These are phyloP conservation scores for Acanthamoeba triangularis DNA, from an alignment of 208 protist genomes.

Conservation along the genomic window DNA sequence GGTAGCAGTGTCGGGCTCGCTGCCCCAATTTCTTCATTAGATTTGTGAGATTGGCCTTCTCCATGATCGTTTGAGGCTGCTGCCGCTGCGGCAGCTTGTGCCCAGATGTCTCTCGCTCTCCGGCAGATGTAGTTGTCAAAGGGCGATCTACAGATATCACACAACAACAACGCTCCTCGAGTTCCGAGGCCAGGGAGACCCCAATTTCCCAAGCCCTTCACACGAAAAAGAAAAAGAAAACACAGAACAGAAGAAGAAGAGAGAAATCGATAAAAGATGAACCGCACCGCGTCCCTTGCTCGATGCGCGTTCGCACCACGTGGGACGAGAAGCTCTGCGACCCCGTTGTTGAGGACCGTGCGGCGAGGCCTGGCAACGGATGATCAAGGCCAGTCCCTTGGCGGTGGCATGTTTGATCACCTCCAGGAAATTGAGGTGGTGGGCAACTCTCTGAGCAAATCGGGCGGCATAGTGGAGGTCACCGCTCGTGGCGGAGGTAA, in stretches of 20 bases:
- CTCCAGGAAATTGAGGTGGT: conserved; percentile 32
- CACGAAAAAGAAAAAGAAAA: neutral
- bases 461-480: conserved; percentile 10
- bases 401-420: neutral
- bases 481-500: neutral
- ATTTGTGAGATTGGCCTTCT: conserved; percentile 44
- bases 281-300: neutral
- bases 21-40: conserved; percentile 17
- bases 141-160: neutral
- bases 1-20: neutral
- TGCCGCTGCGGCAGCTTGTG: neutral
- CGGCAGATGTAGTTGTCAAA: neutral
- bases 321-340: too few species aligned
- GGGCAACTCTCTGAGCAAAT: neutral
- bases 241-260: too few species aligned
- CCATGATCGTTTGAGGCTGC: neutral
- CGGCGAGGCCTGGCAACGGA: neutral
- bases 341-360: too few species aligned
- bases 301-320: too few species aligned
- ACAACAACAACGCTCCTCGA: neutral
- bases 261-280: neutral
- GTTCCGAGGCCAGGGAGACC: neutral
- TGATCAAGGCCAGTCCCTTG: neutral
- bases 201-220: neutral
- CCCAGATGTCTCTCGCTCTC: neutral